These are phyloP conservation scores for Russula virescens DNA, from an alignment of 768 basidiomycete species.

Conservation along the genomic window DNA sequence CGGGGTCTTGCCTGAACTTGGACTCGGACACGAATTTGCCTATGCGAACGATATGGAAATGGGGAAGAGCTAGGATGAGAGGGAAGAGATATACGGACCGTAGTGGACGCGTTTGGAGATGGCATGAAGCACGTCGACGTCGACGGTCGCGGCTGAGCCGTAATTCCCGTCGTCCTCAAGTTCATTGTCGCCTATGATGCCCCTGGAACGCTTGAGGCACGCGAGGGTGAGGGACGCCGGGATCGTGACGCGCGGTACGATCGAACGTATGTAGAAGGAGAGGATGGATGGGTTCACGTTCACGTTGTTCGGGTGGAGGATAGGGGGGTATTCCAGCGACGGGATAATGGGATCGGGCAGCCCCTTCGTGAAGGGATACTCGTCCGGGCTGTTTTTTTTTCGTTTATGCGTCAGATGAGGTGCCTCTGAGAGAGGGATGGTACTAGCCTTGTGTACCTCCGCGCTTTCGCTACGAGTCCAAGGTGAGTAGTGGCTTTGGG, in stretches of 20 bases:
- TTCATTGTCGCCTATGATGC: constrained; percentile 61
- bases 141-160: constrained; percentile 89
- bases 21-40: constrained; percentile 99
- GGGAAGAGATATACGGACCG: constrained; percentile 45
- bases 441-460: constrained; percentile 84
- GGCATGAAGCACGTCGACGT: constrained; percentile 96
- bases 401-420: neutral
- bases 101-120: constrained; percentile 98
- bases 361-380: constrained; percentile 85
- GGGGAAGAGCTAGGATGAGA: neutral
- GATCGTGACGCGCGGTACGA: constrained; percentile 85
- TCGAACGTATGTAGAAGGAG: constrained; percentile 79
- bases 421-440: neutral
- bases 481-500: neutral
- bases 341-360: constrained; percentile 82
- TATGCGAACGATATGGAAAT: constrained; percentile 29
- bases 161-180: constrained; percentile 96
- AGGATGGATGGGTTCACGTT: constrained; percentile 87
- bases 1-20: constrained; percentile 84
- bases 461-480: constrained; percentile 76
- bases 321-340: constrained; percentile 63
- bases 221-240: constrained; percentile 64
- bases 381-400: constrained; percentile 72
- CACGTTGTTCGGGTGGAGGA: constrained; percentile 72
- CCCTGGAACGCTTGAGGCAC: constrained; percentile 57